Base-by-base conservation (phyloP, 352 stramenopile species). In the Globisporangium viniferum region DNA sequence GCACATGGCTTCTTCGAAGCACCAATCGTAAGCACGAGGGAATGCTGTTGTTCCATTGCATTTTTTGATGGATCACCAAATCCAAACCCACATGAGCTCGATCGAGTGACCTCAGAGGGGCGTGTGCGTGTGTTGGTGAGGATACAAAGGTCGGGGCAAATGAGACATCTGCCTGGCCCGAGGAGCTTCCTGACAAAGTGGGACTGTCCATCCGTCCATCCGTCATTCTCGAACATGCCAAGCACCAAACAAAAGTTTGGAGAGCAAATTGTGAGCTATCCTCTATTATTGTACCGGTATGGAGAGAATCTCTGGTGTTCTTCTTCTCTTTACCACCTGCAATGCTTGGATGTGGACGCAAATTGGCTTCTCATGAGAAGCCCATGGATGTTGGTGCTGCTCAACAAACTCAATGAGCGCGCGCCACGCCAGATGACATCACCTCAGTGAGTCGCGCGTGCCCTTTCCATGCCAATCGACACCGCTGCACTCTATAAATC, bases 91-190 rank as follows among this genome's bases (percentile, higher is more conserved):
- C 14, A 2, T 44, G 12, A 44, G 36, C 18, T n/a, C n/a, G n/a
- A n/a, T 44, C 36, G 36, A 44, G 36, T 44, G 36, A 44, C 36
- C 36, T 44, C 36, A 44, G 36, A 44, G n/a, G 15, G 14, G 15
- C 36, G 36, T 44, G 36, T 44, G 36, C 15, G 35, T 14, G 9
- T 10, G 29, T 33, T 33, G 51, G 8, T 60, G 55, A 60, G 55
- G 55, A 60, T 60, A 29, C 55, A 46, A 46, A 60, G 29, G 31
- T 60, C 55, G 55, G 29, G 55, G 27, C 29, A 24, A 59, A 59
- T 59, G 54, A 59, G 55, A 60, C 55, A 60, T 59, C 54, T 41
- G 27, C 12, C 33, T 56, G n/a, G 2, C 22, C 49, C 27, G 54
- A 41, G 7, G 51, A 58, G 29, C 12, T 20, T 58, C 24, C 29